Percentiles rank a stretch among this genome's conserved stretches.
These are phyloP conservation scores for Talaromyces nanjingensis DNA, from an alignment of 495 filamentous ascomycete genomes.

Conservation along the genomic window DNA sequence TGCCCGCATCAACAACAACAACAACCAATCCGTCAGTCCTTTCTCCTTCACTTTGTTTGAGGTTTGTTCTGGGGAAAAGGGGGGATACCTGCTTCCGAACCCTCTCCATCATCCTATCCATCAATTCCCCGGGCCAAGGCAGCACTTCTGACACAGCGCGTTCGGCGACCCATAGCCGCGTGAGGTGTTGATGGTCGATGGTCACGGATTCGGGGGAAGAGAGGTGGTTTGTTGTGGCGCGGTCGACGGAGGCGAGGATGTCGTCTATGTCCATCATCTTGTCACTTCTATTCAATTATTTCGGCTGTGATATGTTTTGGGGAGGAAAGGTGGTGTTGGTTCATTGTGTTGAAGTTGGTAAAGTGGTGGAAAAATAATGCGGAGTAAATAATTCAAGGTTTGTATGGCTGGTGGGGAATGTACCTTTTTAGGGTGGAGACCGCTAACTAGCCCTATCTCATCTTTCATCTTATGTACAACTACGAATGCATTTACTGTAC, in stretches of 20 bases:
- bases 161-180: constrained; percentile 88
- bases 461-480: not conserved
- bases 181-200: constrained; percentile 79
- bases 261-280: constrained; percentile 79
- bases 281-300: not conserved
- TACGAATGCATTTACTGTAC: not conserved
- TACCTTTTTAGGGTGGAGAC: not conserved
- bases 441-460: not conserved
- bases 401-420: not conserved
- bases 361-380: not conserved
- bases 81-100: constrained; percentile 66
- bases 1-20: constrained; percentile 21
- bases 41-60: too few species aligned
- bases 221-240: constrained; percentile 30
- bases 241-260: constrained; percentile 76
- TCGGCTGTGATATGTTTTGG: not conserved
- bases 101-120: constrained; percentile 72
- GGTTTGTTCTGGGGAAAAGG: too few species aligned
- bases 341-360: not conserved
- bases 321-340: too few species aligned
- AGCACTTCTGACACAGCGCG: constrained; percentile 79
- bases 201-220: constrained; percentile 48
- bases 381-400: not conserved
- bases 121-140: constrained; percentile 54
- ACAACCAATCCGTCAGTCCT: constrained; percentile 1